Evolutionary conservation across 441 rosid genomes (phyloP).

Genomic region (Hura crepitans): DNA sequence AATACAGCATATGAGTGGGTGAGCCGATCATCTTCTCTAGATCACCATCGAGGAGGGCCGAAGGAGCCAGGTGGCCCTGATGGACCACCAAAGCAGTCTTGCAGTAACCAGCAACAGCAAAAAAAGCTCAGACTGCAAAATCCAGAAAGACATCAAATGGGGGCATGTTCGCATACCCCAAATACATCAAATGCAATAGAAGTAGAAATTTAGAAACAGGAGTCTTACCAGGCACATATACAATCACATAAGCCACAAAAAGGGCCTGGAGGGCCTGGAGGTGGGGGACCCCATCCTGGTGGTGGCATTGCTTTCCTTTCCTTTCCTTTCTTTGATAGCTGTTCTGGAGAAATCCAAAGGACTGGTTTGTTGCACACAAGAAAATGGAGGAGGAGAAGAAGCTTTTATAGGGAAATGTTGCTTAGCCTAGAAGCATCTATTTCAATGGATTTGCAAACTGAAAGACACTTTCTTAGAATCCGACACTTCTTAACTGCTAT

Average conservation of each 20-base stretch:
- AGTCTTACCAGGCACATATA: conserved; percentile 43
- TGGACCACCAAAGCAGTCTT: conserved; percentile 51
- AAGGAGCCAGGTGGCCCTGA: conserved; percentile 32
- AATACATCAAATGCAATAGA: no score
- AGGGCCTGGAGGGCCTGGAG: conserved; percentile 23
- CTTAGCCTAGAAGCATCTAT: conserved; percentile 19
- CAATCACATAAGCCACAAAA: conserved; percentile 40
- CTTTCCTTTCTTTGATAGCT: neutral
- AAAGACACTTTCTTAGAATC: neutral
- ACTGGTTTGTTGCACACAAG: no score
- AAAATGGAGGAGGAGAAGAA: neutral
- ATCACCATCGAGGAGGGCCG: conserved; percentile 19
- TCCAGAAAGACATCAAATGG: no score
- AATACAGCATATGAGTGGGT: neutral
- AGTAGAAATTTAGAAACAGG: no score
- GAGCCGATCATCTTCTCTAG: no score
- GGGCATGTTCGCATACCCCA: no score
- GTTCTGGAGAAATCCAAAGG: neutral
- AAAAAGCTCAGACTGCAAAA: conserved; percentile 39
- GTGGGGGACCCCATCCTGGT: conserved; percentile 36
- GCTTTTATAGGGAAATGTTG: neutral
- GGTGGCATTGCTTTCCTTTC: conserved; percentile 34
- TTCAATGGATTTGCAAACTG: no score
- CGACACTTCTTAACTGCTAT: conserved; percentile 7
- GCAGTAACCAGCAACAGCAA: conserved; percentile 62